phyloP scores from a whole-genome alignment of 2,329 filamentous ascomycete genomes.

The Aspergillus ruber region DNA sequence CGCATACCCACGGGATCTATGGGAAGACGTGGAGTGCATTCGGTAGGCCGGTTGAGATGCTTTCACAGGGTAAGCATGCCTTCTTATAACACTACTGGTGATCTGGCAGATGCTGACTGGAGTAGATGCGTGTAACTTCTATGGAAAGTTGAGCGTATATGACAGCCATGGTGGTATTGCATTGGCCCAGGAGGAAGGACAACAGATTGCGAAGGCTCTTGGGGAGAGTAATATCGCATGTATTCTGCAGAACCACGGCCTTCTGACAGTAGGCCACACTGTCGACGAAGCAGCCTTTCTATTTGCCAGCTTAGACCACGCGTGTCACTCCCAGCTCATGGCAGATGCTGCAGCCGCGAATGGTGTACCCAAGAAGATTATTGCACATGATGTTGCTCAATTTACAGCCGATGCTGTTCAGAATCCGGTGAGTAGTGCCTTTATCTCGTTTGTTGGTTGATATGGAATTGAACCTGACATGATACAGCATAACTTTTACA shows the following conservation, averaged over 20 bases:
- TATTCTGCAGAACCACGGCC: constrained; percentile 37
- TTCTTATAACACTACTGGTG: not conserved
- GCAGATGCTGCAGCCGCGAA: constrained; percentile 37
- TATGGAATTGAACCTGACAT: constrained; percentile 7
- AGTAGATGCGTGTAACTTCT: constrained; percentile 34
- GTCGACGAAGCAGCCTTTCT: constrained; percentile 37
- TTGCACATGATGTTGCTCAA: constrained; percentile 26
- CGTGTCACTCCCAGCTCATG: constrained; percentile 36
- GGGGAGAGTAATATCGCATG: constrained; percentile 36
- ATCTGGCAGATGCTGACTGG: constrained; percentile 1
- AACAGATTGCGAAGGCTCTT: constrained; percentile 31
- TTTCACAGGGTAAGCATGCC: constrained; percentile 48
- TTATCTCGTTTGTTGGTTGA: not conserved
- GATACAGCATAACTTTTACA: constrained; percentile 33
- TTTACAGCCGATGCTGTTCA: constrained; percentile 31
- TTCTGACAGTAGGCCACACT: constrained; percentile 35
- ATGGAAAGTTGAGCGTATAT: constrained; percentile 33
- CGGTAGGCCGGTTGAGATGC: constrained; percentile 53
- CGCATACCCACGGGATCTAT: constrained; percentile 54
- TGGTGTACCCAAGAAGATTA: constrained; percentile 30
- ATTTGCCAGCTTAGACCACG: constrained; percentile 36
- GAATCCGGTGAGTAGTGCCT: constrained; percentile 23
- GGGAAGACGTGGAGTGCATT: constrained; percentile 58
- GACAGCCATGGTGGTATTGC: constrained; percentile 37
- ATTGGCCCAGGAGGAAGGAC: constrained; percentile 35